These are phyloP conservation scores for Candida verbasci DNA, from an alignment of 805 yeast genomes.

Conservation along the genomic window DNA sequence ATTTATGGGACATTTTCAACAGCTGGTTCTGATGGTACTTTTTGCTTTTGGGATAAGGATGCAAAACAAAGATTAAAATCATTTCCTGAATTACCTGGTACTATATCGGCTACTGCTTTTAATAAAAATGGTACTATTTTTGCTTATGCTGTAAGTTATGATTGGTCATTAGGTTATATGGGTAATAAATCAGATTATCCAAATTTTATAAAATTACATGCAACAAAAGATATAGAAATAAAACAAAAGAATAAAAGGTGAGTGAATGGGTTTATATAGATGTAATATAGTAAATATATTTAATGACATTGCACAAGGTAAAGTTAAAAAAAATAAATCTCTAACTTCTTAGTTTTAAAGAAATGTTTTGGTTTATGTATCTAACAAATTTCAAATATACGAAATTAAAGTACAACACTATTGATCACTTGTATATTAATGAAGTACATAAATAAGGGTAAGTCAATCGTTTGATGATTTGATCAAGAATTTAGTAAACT, in stretches of 20 bases:
- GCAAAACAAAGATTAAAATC: conserved; percentile 82
- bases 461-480: no score
- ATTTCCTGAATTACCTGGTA: conserved; percentile 60
- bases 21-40: conserved; percentile 91
- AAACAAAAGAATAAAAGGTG: conserved; percentile 47
- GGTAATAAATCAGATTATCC: conserved; percentile 74
- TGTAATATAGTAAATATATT: no score
- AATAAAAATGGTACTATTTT: conserved; percentile 78
- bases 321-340: no score
- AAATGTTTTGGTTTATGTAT: no score
- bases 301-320: no score
- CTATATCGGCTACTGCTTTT: conserved; percentile 76
- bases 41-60: conserved; percentile 95
- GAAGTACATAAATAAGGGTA: no score
- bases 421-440: no score
- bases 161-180: conserved; percentile 91
- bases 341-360: no score
- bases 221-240: conserved; percentile 81
- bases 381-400: no score
- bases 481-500: no score
- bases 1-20: conserved; percentile 86
- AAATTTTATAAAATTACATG: conserved; percentile 74
- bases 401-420: no score
- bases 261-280: no score
- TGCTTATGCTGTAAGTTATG: conserved; percentile 91